Percentiles rank a stretch among this genome's conserved stretches.
phyloP scores from a whole-genome alignment of 2,329 filamentous ascomycete genomes.

The Aphanocladium album region DNA sequence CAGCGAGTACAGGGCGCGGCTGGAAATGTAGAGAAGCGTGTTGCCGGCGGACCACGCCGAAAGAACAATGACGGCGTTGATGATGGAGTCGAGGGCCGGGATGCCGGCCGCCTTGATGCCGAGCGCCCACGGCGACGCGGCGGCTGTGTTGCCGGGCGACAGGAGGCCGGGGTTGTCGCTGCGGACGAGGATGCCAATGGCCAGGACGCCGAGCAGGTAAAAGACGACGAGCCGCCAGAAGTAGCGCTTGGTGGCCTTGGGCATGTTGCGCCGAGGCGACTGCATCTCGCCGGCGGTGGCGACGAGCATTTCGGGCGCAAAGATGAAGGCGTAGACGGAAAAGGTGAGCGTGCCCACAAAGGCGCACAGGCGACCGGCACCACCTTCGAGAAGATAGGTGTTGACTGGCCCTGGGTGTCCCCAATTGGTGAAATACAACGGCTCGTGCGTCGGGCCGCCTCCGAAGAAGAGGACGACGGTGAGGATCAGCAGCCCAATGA shows the following conservation, averaged over 20 bases:
- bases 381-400: constrained; percentile 31
- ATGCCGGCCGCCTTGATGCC: constrained; percentile 43
- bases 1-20: constrained; percentile 40
- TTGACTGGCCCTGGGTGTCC: constrained; percentile 27
- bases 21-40: constrained; percentile 46
- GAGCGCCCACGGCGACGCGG: constrained; percentile 53
- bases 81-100: constrained; percentile 37
- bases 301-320: constrained; percentile 25
- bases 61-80: constrained; percentile 51
- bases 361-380: constrained; percentile 51
- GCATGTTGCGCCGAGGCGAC: constrained; percentile 27
- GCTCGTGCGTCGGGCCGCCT: constrained; percentile 38
- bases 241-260: constrained; percentile 25
- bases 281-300: constrained; percentile 28
- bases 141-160: constrained; percentile 18
- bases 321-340: constrained; percentile 19
- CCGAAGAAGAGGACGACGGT: constrained; percentile 42
- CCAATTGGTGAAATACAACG: constrained; percentile 40
- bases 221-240: constrained; percentile 26
- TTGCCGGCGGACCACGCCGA: constrained; percentile 54
- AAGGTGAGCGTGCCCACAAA: constrained; percentile 30
- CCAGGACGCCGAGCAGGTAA: constrained; percentile 23
- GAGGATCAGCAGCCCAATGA: constrained; percentile 44
- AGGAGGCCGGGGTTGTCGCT: constrained; percentile 33
- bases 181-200: constrained; percentile 25